Base-by-base conservation (phyloP, 192 early-diverging fungal species). In the Backusella circina region DNA sequence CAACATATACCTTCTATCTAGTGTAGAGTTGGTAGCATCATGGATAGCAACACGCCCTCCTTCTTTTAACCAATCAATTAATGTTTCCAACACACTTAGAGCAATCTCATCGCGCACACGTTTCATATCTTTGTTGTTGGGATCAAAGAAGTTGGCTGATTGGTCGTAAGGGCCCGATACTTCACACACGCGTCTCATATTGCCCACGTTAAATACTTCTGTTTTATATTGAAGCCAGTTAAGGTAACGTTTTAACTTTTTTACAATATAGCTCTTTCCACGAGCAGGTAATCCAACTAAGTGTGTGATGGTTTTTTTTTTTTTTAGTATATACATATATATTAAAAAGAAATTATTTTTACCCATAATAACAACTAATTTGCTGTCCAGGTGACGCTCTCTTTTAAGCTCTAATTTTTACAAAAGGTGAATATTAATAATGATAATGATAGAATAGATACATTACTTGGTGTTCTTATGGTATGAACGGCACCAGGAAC, bases 1-100 rank as follows among this genome's bases (percentile, higher is more conserved):
- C 12, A 3, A 0, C 3, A 30, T 32, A 61, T 87, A 84, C 77
- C 97, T 89, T 75, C 98, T 87, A 75, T 88, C 87, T 18, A 92
- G 80, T 0, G 95, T 98, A 44, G 97, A 97, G 79, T 99, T 99
- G 18, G 98, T 99, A 0, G 98, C 98, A 80, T 99, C 98, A 80
- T 94, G 92, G 72, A 94, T 93, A 50, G 94, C 97, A 28, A 97
- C 93, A 65, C 95, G 93, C n/a, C 94, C 95, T 72, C 93, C 95
- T 16, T 84, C 79, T 70, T 93, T 91, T 41, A 99, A 82, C 98
- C 98, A 99, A 6, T 89, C 76, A 75, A 99, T 89, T 1, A 95
- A 83, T 68, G 98, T 95, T 32, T 98, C 96, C 68, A 99, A 82
- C 7, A 93, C 94, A 33, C 97, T 96, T 76, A 97, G 81, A 5